These are phyloP conservation scores for Xylaria multiplex DNA, from an alignment of 2,329 filamentous ascomycete genomes.

Conservation along the genomic window DNA sequence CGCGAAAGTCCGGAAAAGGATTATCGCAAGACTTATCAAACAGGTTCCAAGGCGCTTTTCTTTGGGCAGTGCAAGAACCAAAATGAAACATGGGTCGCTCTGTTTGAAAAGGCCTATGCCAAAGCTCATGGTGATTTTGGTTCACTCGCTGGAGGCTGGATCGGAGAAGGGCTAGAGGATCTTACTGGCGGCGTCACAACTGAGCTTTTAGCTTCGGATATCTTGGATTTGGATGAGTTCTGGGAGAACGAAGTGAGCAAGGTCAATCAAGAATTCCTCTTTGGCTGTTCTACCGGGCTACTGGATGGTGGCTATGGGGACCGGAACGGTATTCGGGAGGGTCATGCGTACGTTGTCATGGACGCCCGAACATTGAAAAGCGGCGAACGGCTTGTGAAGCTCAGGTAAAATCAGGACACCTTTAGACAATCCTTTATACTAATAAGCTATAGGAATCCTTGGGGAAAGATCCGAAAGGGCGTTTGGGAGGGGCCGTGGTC, in stretches of 20 bases:
- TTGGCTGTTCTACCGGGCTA: slow-evolving; percentile 74
- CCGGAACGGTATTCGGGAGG: slow-evolving; percentile 67
- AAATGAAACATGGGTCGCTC: slow-evolving; percentile 84
- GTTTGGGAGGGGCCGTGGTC: slow-evolving; percentile 70
- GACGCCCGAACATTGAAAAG: slow-evolving; percentile 63
- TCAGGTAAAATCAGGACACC: slow-evolving; percentile 50
- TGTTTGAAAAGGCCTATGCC: slow-evolving; percentile 85
- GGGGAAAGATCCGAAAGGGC: slow-evolving; percentile 67
- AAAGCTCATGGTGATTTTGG: slow-evolving; percentile 84
- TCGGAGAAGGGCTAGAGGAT: slow-evolving; percentile 69
- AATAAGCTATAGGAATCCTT: slow-evolving; percentile 60
- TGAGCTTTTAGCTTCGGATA: slow-evolving; percentile 74
- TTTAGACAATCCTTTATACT: slow-evolving; percentile 8
- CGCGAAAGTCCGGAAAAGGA: slow-evolving; percentile 76
- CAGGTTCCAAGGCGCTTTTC: slow-evolving; percentile 79
- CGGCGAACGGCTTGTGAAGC: slow-evolving; percentile 66
- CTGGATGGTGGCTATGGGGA: slow-evolving; percentile 71
- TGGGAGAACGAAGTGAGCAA: slow-evolving; percentile 84
- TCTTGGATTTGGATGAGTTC: slow-evolving; percentile 81
- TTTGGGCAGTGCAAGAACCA: slow-evolving; percentile 80
- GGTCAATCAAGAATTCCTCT: slow-evolving; percentile 82
- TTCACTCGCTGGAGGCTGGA: slow-evolving; percentile 76
- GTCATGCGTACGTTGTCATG: slow-evolving; percentile 70
- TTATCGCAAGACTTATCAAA: slow-evolving; percentile 77
- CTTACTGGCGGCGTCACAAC: slow-evolving; percentile 76